phyloP scores from a whole-genome alignment of 1,284 basidiomycete genomes.

The Cerioporus squamosus region DNA sequence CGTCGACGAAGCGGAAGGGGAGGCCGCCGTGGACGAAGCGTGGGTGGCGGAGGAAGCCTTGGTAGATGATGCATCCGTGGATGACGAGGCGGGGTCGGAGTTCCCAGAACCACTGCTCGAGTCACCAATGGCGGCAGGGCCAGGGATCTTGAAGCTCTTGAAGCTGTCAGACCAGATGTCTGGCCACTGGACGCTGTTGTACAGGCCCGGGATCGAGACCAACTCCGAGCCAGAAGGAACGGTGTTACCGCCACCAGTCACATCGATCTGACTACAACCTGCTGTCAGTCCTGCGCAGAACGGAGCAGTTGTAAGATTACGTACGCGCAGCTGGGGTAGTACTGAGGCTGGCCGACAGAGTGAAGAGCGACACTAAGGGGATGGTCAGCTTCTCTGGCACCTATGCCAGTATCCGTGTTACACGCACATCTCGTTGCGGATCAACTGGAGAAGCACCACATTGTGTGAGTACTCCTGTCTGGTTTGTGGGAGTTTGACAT shows the following conservation, averaged over 20 bases:
- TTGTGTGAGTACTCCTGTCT: not conserved
- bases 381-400: not conserved
- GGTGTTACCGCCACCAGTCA: slow-evolving; percentile 37
- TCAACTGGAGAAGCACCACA: slow-evolving; percentile 27
- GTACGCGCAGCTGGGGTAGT: slow-evolving; percentile 38
- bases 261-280: slow-evolving; percentile 39
- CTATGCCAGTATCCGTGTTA: not conserved
- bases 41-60: slow-evolving; percentile 5
- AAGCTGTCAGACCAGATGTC: slow-evolving; percentile 36
- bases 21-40: slow-evolving; percentile 16
- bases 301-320: slow-evolving; percentile 12
- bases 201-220: slow-evolving; percentile 32
- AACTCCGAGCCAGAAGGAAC: slow-evolving; percentile 32
- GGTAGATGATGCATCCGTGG: slow-evolving; percentile 8
- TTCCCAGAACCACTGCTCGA: slow-evolving; percentile 16
- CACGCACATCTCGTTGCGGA: slow-evolving; percentile 41
- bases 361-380: slow-evolving; percentile 35
- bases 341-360: slow-evolving; percentile 32
- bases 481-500: not conserved
- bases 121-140: slow-evolving; percentile 26
- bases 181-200: slow-evolving; percentile 29
- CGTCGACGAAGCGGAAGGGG: slow-evolving; percentile 12
- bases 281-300: slow-evolving; percentile 20
- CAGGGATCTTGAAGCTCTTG: slow-evolving; percentile 33
- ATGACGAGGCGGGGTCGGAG: slow-evolving; percentile 11